Conservation (phyloP, 345 rosid genomes). For the Citrus hindsii region DNA sequence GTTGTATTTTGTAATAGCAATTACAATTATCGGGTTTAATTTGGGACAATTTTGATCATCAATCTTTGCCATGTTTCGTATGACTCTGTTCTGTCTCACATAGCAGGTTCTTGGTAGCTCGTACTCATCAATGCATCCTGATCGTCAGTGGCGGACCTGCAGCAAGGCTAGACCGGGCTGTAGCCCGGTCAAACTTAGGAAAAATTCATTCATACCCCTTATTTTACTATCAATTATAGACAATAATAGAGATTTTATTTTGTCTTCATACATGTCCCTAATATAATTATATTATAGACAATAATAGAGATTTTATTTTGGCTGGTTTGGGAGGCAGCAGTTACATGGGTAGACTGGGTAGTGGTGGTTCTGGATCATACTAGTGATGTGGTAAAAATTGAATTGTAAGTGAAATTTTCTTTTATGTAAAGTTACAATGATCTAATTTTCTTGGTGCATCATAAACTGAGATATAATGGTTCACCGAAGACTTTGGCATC, state of each 20-base stretch:
- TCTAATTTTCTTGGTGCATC: background rate
- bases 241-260: too few species aligned
- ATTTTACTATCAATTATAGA: too few species aligned
- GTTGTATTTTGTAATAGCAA: too few species aligned
- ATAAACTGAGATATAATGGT: slow-evolving; percentile 25
- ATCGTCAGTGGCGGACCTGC: too few species aligned
- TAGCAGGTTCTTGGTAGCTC: slow-evolving; percentile 84
- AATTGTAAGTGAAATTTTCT: slow-evolving; percentile 13
- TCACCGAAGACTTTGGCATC: slow-evolving; percentile 28
- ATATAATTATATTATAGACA: too few species aligned
- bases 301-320: too few species aligned
- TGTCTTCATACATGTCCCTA: too few species aligned
- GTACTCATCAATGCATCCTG: slow-evolving; percentile 75
- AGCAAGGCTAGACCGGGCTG: too few species aligned
- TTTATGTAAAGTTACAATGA: slow-evolving; percentile 3
- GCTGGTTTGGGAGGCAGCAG: slow-evolving; percentile 69
- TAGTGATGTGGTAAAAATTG: slow-evolving; percentile 56
- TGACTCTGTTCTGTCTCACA: background rate
- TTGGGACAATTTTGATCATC: background rate
- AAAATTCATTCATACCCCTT: too few species aligned
- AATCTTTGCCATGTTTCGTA: background rate
- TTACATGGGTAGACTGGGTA: slow-evolving; percentile 78
- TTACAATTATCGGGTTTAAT: too few species aligned
- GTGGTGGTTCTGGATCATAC: slow-evolving; percentile 82
- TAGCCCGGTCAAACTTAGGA: too few species aligned